phyloP scores from a whole-genome alignment of 2,329 filamentous ascomycete species.

The Salinomyces thailandicus region DNA sequence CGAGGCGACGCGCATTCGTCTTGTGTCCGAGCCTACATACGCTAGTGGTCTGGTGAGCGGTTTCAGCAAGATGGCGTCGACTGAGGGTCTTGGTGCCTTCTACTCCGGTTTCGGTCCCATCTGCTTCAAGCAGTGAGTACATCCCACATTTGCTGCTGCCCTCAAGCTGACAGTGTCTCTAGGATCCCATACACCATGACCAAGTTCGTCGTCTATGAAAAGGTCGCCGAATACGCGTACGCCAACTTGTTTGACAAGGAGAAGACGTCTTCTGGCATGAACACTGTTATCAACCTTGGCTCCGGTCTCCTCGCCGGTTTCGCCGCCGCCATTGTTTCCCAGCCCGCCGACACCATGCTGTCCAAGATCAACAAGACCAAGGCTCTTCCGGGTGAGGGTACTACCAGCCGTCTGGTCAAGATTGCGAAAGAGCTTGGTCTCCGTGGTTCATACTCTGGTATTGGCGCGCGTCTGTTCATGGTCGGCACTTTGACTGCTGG shows the following conservation, averaged over 20 bases:
- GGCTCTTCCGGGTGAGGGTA: slow-evolving; percentile 76
- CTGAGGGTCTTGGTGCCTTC: slow-evolving; percentile 75
- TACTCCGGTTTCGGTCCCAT: slow-evolving; percentile 87
- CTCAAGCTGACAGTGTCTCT: not conserved
- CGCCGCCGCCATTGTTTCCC: slow-evolving; percentile 75
- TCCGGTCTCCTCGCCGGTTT: slow-evolving; percentile 81
- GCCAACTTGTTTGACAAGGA: slow-evolving; percentile 55
- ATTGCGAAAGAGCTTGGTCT: slow-evolving; percentile 78
- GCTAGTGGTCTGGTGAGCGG: slow-evolving; percentile 69
- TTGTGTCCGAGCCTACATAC: slow-evolving; percentile 79
- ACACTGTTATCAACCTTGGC: slow-evolving; percentile 74
- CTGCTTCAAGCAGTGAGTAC: slow-evolving; percentile 61
- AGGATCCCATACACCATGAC: slow-evolving; percentile 89
- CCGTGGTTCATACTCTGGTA: slow-evolving; percentile 63
- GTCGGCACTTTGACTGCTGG: slow-evolving; percentile 64
- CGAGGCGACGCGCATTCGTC: slow-evolving; percentile 86
- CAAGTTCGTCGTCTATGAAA: slow-evolving; percentile 92
- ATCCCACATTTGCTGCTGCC: not conserved
- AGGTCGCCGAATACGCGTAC: slow-evolving; percentile 69
- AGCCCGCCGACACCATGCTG: slow-evolving; percentile 88
- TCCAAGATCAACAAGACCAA: slow-evolving; percentile 95
- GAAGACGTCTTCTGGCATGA: slow-evolving; percentile 53
- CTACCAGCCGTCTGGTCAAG: slow-evolving; percentile 70
- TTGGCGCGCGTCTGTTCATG: slow-evolving; percentile 70
- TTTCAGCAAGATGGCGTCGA: slow-evolving; percentile 72